phyloP scores from a whole-genome alignment of 345 rosid species.

The Moricandia arvensis region DNA sequence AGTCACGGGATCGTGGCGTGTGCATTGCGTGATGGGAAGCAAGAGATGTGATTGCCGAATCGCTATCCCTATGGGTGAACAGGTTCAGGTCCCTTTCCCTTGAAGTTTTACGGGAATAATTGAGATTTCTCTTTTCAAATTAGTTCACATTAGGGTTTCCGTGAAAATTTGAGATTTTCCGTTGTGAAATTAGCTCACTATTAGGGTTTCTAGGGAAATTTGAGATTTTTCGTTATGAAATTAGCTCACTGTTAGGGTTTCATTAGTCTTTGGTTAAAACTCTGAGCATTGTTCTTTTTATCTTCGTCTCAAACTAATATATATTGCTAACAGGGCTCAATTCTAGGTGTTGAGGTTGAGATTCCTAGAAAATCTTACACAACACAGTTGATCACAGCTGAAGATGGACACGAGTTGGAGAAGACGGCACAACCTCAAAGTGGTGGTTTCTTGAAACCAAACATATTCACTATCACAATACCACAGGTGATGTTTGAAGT shows the following conservation, averaged over 20 bases:
- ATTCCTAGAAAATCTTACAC: slow-evolving; percentile 58
- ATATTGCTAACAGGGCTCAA: slow-evolving; percentile 62
- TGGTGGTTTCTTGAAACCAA: slow-evolving; percentile 67
- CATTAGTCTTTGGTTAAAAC: background rate
- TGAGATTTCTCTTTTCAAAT: background rate
- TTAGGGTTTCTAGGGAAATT: background rate
- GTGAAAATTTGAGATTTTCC: no score
- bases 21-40: slow-evolving; percentile 94
- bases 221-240: background rate
- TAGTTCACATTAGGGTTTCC: no score
- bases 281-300: background rate
- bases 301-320: no score
- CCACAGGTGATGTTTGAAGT: slow-evolving; percentile 55
- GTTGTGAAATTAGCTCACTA: no score
- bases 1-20: slow-evolving; percentile 71
- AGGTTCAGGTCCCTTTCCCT: slow-evolving; percentile 40
- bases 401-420: slow-evolving; percentile 46
- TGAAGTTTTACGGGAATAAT: background rate
- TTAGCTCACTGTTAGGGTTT: background rate
- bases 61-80: slow-evolving; percentile 87
- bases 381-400: slow-evolving; percentile 48
- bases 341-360: slow-evolving; percentile 93
- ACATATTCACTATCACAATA: slow-evolving; percentile 69
- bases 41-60: slow-evolving; percentile 81
- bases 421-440: slow-evolving; percentile 46